Percentiles rank a stretch among this genome's conserved stretches.
Conservation (phyloP, 768 basidiomycete species). For the button mushroom (Agaricus bisporus) region DNA sequence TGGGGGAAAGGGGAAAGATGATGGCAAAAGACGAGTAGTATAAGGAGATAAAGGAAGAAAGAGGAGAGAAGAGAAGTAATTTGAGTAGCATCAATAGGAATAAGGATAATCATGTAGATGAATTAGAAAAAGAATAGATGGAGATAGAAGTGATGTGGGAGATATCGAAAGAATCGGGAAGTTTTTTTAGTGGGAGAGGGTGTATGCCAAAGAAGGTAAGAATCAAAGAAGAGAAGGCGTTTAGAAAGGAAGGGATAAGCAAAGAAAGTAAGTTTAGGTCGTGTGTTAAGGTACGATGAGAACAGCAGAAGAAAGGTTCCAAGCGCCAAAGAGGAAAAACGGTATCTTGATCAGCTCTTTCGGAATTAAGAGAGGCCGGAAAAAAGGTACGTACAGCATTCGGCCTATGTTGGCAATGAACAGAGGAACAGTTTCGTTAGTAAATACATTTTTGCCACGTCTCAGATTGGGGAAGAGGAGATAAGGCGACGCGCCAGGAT, state of each 20-base stretch:
- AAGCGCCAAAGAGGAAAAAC: not conserved
- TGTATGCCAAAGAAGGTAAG: not conserved
- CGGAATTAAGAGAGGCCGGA: not conserved
- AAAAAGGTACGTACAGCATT: constrained; percentile 23
- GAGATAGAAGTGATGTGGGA: not conserved
- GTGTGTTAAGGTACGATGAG: not conserved
- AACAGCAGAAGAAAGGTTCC: not conserved
- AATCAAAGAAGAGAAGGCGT: too few relatives aligned
- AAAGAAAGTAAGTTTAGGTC: not conserved
- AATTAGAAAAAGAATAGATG: not conserved
- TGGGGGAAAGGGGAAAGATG: not conserved
- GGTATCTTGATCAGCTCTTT: not conserved
- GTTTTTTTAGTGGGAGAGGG: not conserved
- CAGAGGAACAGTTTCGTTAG: too few relatives aligned
- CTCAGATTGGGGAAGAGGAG: not conserved
- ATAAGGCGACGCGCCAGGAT: constrained; percentile 17
- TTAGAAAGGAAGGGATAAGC: not conserved
- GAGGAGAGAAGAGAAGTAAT: not conserved
- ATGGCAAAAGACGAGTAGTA: too few relatives aligned
- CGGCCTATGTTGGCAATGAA: constrained; percentile 14
- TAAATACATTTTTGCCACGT: not conserved
- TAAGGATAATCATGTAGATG: not conserved
- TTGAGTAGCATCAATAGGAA: not conserved
- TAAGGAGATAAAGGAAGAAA: not conserved
- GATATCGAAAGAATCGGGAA: too few relatives aligned